Base-by-base conservation (phyloP, 305 asterid species). In the Fraxinus velutina region DNA sequence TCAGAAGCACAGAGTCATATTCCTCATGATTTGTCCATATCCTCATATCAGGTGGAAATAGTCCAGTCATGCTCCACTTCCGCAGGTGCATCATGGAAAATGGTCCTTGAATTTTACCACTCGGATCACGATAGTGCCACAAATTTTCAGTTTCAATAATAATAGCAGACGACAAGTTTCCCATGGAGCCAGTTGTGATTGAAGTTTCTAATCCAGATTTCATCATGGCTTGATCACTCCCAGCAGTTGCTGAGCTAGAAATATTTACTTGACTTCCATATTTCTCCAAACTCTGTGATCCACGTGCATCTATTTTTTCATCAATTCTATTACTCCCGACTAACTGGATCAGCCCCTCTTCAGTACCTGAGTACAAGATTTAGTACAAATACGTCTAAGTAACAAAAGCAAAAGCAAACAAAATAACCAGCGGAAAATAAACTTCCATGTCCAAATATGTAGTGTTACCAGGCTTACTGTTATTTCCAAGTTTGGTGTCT, bases 71-170 rank as follows among this genome's bases (percentile, higher is more conserved):
- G 82, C 89, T 94, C 99, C 98, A 93, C 86, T 80, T 91, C 81
- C 93, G 88, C 76, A 96, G 90, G 92, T 93, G 94, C 87, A 89
- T 79, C 92, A 96, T 89, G 62, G 97, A 85, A 90, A 96, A 96
- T 75, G 99, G 98, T 42, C 99, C 99, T 86, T 93, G 99, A 84
- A 93, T 90, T 87, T 86, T 91, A 75, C 97, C 95, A 84, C 89
- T 87, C 37, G 98, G 99, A 86, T 96, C 99, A 17, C 97, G 98
- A 79, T 96, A 96, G 85, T 94, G 97, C 99, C 99, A 96, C 82
- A 96, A 84, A 79, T 90, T 93, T 80, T 96, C 97, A 33, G 90
- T 89, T 84, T 93, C 99, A 64, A 89, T 84, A 79, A 79, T 81
- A 81, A 83, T 86, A 78, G 82, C 29, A 34, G 93, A 73, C 9